Evolutionary conservation across 306 rosid genomes (phyloP).

Genomic region (Ammopiptanthus mongolicus): DNA sequence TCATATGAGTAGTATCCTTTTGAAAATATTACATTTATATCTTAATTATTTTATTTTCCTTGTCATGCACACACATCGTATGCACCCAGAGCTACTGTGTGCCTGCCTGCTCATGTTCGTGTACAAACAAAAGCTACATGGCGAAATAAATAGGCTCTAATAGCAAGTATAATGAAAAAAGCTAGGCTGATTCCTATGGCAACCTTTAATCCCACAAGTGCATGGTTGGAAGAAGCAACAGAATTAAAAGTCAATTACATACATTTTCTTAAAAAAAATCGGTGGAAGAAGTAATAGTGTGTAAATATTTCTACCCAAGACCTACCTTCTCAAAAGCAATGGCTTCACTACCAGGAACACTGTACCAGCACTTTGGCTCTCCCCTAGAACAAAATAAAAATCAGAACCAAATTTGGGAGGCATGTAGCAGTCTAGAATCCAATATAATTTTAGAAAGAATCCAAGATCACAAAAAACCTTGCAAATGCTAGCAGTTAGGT

Average conservation of each 20-base stretch:
- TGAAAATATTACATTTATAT: not conserved
- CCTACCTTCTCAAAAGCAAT: slow-evolving; percentile 85
- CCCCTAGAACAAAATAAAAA: slow-evolving; percentile 66
- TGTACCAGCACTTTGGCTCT: slow-evolving; percentile 99
- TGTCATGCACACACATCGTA: not conserved
- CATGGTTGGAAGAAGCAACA: slow-evolving; percentile 15
- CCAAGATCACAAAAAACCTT: not conserved
- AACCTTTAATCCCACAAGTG: slow-evolving; percentile 7
- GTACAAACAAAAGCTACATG: not conserved
- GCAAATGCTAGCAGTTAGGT: slow-evolving; percentile 1
- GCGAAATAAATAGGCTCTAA: not conserved
- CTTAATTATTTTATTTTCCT: slow-evolving; percentile 8
- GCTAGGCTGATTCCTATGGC: not conserved
- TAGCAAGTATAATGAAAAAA: not conserved
- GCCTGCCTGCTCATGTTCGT: not conserved
- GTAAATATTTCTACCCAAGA: slow-evolving; percentile 11
- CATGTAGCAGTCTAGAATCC: slow-evolving; percentile 1
- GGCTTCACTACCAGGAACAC: slow-evolving; percentile 91
- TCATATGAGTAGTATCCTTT: slow-evolving; percentile 2
- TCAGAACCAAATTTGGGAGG: slow-evolving; percentile 16
- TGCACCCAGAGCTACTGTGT: slow-evolving; percentile 9
- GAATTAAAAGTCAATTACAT: not conserved
- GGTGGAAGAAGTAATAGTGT: not conserved
- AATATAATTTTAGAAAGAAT: not conserved
- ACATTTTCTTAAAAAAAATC: not conserved